Evolutionary conservation across 805 yeast species (phyloP).

Genomic region (Candida insectorum): DNA sequence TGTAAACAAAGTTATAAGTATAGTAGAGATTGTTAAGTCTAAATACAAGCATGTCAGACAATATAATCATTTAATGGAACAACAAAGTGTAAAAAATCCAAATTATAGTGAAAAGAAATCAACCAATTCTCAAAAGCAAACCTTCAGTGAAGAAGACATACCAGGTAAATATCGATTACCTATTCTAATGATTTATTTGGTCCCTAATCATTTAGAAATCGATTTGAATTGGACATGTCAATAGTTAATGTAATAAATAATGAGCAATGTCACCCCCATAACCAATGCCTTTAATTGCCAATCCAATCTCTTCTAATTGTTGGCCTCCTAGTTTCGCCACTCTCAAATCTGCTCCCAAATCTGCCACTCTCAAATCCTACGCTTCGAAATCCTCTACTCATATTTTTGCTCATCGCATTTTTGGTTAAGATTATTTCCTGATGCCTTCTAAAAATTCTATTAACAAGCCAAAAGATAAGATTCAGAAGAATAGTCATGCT

Average conservation of each 20-base stretch:
- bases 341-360: too few relatives aligned
- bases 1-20: slow-evolving; percentile 9
- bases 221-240: slow-evolving; percentile 7
- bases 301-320: too few relatives aligned
- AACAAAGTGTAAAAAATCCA: slow-evolving; percentile 7
- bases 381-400: too few relatives aligned
- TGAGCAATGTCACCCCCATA: too few relatives aligned
- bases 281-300: too few relatives aligned
- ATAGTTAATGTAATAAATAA: not conserved
- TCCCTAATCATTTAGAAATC: slow-evolving; percentile 3
- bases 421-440: too few relatives aligned
- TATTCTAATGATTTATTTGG: slow-evolving; percentile 10
- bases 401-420: too few relatives aligned
- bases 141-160: not conserved
- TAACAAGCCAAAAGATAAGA: slow-evolving; percentile 70
- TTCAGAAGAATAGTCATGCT: slow-evolving; percentile 49
- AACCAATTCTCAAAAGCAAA: slow-evolving; percentile 2
- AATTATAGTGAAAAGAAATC: not conserved
- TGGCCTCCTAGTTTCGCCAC: too few relatives aligned
- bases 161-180: slow-evolving; percentile 8
- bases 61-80: slow-evolving; percentile 11
- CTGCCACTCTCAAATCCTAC: too few relatives aligned
- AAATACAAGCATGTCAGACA: slow-evolving; percentile 6
- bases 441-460: slow-evolving; percentile 85
- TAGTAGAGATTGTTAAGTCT: slow-evolving; percentile 11